A percentile compares a stretch with the other conserved stretches of the same genome.
Conservation (phyloP, 148 eudicot species). For the Spergularia marina region DNA sequence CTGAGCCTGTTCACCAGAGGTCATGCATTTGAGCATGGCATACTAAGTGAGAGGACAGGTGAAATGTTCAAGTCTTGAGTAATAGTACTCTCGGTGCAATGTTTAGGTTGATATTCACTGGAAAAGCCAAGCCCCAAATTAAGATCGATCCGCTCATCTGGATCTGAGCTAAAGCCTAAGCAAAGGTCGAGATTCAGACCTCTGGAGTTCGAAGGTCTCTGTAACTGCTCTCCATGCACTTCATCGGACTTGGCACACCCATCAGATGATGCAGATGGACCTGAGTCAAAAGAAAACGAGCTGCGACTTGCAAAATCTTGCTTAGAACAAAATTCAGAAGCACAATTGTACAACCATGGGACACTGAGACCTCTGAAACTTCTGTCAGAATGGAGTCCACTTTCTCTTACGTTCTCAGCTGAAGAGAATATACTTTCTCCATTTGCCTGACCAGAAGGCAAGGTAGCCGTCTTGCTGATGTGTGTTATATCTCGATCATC, state of each 20-base stretch:
- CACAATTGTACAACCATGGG: neutral
- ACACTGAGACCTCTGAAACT: neutral
- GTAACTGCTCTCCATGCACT: conserved; percentile 20
- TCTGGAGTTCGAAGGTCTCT: neutral
- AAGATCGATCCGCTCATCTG: conserved; percentile 15
- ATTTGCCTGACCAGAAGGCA: neutral
- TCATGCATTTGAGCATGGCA: conserved; percentile 24
- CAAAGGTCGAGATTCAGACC: conserved; percentile 30
- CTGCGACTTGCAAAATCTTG: conserved; percentile 9
- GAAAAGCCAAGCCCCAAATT: conserved; percentile 25
- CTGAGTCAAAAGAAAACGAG: conserved; percentile 32
- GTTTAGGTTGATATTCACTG: neutral
- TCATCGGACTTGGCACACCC: conserved; percentile 25
- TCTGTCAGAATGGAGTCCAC: neutral
- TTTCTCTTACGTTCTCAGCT: neutral
- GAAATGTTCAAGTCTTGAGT: conserved; percentile 15
- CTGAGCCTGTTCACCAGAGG: neutral
- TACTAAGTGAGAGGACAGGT: conserved; percentile 32
- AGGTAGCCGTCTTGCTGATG: conserved; percentile 4
- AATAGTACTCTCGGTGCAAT: neutral
- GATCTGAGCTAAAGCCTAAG: conserved; percentile 19
- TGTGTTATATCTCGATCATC: neutral
- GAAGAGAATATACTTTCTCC: neutral
- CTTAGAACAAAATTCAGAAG: conserved; percentile 6
- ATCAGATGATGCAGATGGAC: conserved; percentile 30